Percentiles rank a stretch among this genome's conserved stretches.
phyloP scores from a whole-genome alignment of 2,329 filamentous ascomycete species.

The Xylariaceae sp. region DNA sequence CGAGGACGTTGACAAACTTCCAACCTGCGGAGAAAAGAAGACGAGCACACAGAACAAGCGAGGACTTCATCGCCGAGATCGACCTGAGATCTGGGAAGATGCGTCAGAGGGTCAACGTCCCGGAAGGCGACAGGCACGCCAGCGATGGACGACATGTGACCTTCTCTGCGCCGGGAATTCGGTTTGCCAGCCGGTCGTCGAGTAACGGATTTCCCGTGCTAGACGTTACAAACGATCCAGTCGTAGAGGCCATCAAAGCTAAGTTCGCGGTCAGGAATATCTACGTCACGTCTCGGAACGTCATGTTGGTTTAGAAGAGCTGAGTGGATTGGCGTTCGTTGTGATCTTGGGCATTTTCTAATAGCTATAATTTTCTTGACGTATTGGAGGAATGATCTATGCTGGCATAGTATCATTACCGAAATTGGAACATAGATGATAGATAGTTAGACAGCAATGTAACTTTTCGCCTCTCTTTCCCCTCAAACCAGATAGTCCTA shows the following conservation, averaged over 20 bases:
- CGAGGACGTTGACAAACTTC: constrained; percentile 23
- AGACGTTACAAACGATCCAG: constrained; percentile 24
- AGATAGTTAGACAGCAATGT: constrained; percentile 11
- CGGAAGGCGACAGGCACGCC: constrained; percentile 23
- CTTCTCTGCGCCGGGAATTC: constrained; percentile 31
- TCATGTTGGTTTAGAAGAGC: constrained; percentile 29
- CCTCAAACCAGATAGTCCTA: too few relatives aligned
- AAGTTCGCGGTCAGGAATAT: constrained; percentile 27
- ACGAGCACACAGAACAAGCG: constrained; percentile 11
- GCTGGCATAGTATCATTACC: constrained; percentile 4
- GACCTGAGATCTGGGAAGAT: constrained; percentile 32
- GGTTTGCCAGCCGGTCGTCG: constrained; percentile 30
- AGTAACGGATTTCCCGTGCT: constrained; percentile 30
- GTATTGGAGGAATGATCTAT: too few relatives aligned
- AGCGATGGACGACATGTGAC: constrained; percentile 28
- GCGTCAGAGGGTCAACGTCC: constrained; percentile 31
- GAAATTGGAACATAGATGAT: constrained; percentile 2
- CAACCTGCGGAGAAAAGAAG: constrained; percentile 15
- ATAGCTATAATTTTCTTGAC: too few relatives aligned
- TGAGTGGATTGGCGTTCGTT: constrained; percentile 1
- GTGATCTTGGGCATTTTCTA: not conserved
- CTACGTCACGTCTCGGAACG: constrained; percentile 30
- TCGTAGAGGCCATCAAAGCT: constrained; percentile 28
- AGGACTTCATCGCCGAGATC: constrained; percentile 35
- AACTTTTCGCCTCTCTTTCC: not conserved